Conservation (phyloP, 176 grass and related monocot genomes). For the Saccharum spontaneum region DNA sequence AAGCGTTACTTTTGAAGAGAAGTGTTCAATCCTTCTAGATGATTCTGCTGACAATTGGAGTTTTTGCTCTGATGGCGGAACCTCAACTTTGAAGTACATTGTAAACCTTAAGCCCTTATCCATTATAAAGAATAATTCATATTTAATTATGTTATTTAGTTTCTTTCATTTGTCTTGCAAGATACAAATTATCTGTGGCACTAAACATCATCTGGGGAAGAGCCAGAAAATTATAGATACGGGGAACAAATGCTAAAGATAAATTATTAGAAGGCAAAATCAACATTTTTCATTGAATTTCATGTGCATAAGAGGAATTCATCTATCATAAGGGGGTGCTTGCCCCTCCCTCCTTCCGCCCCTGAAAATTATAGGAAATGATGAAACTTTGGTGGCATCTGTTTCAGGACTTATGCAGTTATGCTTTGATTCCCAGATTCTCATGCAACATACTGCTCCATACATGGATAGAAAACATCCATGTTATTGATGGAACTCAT, state of each 20-base stretch:
- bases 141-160: slow-evolving; percentile 28
- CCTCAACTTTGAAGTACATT: slow-evolving; percentile 96
- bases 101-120: slow-evolving; percentile 72
- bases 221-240: not conserved
- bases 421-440: slow-evolving; percentile 9
- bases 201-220: not conserved
- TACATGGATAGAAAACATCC: not conserved
- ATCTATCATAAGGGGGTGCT: not conserved
- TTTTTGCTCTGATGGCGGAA: slow-evolving; percentile 68
- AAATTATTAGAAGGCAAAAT: not conserved
- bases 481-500: not conserved
- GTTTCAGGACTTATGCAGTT: not conserved
- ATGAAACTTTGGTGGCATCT: slow-evolving; percentile 12
- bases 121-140: slow-evolving; percentile 24
- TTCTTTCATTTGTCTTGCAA: slow-evolving; percentile 8
- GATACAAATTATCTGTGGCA: slow-evolving; percentile 3
- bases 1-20: slow-evolving; percentile 58
- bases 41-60: slow-evolving; percentile 82
- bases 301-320: not conserved
- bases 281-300: not conserved
- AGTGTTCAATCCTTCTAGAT: slow-evolving; percentile 67
- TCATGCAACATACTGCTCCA: slow-evolving; percentile 15
- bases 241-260: not conserved
- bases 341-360: not conserved
- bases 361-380: not conserved